Base-by-base conservation (phyloP, 1,284 basidiomycete genomes). In the Exobasidium cylindrosporum region DNA sequence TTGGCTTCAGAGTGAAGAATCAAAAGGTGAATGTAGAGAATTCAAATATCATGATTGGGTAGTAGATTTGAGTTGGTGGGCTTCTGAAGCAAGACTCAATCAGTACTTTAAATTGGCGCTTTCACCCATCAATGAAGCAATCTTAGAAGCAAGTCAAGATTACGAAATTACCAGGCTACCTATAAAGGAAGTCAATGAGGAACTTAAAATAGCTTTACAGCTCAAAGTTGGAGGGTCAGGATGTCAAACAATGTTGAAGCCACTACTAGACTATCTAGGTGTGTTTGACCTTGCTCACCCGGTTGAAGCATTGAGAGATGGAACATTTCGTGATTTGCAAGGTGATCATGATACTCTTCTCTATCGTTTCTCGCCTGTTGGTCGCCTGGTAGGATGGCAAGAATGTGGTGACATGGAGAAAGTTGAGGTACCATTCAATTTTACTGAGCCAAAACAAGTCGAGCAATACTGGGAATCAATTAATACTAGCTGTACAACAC, bases 41-140 rank as follows among this genome's bases (percentile, higher is more conserved):
- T 10, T 40, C 35, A 17, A 10, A 17, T 7, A 40, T 7, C 7
- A 40, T 40, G 35, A 7, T 7, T 40, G 35, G 35, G 17, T 40
- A 10, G 35, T 40, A 40, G 35, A 40, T 17, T 40, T 40, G 7
- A 40, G 17, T 40, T 17, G 35, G 35, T 40, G 35, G 35, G 35
- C 17, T 7, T 17, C 7, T 10, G 35, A 40, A 40, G 35, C 35
- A 40, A 40, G 17, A 40, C 17, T 40, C 10, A 17, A 17, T 40
- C 35, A 40, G 10, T 40, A 10, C 56, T 65, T 68, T 61, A 73
- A 76, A 54, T 68, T 73, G 31, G 67, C 63, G 61, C 72, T 70
- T 55, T 70, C 73, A 44, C 64, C 54, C 17, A 40, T 10, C 10
- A 7, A 40, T 40, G 35, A 40, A 10, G 35, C 35, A 10, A 40